Evolutionary conservation across 768 basidiomycete genomes (phyloP), one percentile per base, ranked within the genome.

Genomic region (Mycena pura): DNA sequence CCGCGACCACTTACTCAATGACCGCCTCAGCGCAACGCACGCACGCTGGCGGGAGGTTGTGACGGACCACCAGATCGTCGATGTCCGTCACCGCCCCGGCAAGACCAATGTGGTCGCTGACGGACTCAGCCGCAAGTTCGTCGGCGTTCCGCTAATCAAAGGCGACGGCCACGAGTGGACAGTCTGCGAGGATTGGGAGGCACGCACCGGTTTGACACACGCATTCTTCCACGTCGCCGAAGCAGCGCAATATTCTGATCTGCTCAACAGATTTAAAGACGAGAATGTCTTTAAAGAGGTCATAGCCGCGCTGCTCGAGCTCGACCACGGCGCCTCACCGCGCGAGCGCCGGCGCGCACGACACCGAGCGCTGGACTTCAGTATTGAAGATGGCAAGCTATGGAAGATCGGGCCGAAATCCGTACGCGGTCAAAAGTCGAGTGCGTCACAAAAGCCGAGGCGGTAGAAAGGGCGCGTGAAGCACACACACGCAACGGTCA

Each of bases 401-500:
- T 72, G 64, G 68, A 54, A 24, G 22, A 51, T 67, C 13, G 62
- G 52, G 3, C 50, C 28, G 8, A 63, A 40, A 28, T 31, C 56
- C 13, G 56, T 43, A 17, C 53, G 3, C 10, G 25, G 4, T 36
- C 57, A 11, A n/a, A 34, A 1, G 25, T 64, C 25, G 76, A 76
- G 44, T 78, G 75, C 28, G 47, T 76, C 0, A 65, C 72, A 1
- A 64, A 64, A 55, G 54, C 27, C 39, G 75, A 76, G 43, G 71
- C 72, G 2, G 36, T 44, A 3, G 63, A 39, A 31, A 24, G 68
- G 29, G 74, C 73, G 5, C 17, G 57, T 27, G 24, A 60, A 1
- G 32, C 56, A 14, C 73, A 76, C 32, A 13, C 36, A 24, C 24
- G 64, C 3, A 54, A 65, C 1, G 76, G 76, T 1, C 78, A 80